A percentile compares a stretch with the other conserved stretches of the same genome.
phyloP scores from a whole-genome alignment of 805 yeast species.

The Saccharomycopsis fodiens region DNA sequence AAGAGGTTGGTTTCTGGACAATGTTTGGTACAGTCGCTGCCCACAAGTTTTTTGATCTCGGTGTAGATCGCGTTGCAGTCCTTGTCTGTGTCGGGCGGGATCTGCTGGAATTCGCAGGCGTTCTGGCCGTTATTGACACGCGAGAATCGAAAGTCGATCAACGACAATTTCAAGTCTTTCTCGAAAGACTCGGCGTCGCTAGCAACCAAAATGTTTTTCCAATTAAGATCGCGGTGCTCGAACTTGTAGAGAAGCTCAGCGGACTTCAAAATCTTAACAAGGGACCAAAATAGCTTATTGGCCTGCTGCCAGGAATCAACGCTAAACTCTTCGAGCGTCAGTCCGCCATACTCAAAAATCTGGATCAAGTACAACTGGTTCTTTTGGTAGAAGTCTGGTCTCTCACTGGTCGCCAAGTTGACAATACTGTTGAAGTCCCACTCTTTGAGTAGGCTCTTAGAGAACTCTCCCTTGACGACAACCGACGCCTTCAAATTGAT shows the following conservation, averaged over 20 bases:
- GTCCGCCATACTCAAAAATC: constrained; percentile 35
- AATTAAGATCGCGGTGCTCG: constrained; percentile 66
- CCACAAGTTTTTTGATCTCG: background rate
- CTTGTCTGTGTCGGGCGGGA: constrained; percentile 43
- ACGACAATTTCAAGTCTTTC: constrained; percentile 31
- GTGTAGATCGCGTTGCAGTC: constrained; percentile 53
- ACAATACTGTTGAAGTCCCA: constrained; percentile 35
- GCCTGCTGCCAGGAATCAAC: constrained; percentile 34
- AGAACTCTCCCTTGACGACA: constrained; percentile 41
- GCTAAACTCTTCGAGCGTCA: constrained; percentile 37
- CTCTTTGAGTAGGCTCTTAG: constrained; percentile 32
- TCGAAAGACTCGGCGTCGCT: background rate
- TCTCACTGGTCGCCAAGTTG: constrained; percentile 15
- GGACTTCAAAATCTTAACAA: constrained; percentile 39
- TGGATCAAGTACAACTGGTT: constrained; percentile 29
- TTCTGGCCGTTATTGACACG: constrained; percentile 33
- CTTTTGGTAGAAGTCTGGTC: constrained; percentile 33
- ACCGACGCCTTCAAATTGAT: constrained; percentile 35
- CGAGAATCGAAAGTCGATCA: constrained; percentile 53
- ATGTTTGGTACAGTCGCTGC: constrained; percentile 34
- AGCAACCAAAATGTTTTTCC: constrained; percentile 51
- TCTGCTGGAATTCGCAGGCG: constrained; percentile 18
- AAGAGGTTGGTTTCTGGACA: constrained; percentile 46
- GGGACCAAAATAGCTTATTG: constrained; percentile 43
- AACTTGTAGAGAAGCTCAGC: constrained; percentile 48